Conservation (phyloP, 352 stramenopile genomes). For the Globisporangium rhizosaccharum region DNA sequence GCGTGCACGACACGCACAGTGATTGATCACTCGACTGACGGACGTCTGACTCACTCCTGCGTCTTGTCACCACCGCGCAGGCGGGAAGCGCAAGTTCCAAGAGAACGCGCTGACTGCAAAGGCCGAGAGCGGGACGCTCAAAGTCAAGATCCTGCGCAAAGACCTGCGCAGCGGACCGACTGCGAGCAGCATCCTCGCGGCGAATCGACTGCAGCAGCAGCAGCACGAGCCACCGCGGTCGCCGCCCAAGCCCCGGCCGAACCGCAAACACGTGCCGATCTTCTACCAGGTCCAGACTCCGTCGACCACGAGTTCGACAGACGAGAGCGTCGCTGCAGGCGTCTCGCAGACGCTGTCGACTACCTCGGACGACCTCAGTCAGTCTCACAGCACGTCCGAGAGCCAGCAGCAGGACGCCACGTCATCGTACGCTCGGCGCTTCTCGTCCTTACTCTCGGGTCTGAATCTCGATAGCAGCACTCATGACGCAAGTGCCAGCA, state of each 20-base stretch:
- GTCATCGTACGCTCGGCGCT: conserved; percentile 16
- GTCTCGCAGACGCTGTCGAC: conserved; percentile 27
- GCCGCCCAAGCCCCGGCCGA: conserved; percentile 68
- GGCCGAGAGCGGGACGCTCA: conserved; percentile 66
- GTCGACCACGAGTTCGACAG: conserved; percentile 22
- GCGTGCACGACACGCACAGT: background rate
- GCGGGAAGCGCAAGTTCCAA: conserved; percentile 68
- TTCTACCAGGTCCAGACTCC: conserved; percentile 55
- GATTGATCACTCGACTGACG: background rate
- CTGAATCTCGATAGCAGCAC: conserved; percentile 20
- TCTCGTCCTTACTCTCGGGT: conserved; percentile 24
- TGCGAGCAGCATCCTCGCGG: background rate
- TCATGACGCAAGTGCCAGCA: background rate
- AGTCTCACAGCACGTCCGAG: conserved; percentile 17
- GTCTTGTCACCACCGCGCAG: conserved; percentile 5
- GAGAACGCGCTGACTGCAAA: conserved; percentile 74
- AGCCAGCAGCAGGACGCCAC: conserved; percentile 4
- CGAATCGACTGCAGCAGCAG: conserved; percentile 4
- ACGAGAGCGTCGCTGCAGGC: conserved; percentile 20
- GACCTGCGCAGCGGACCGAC: conserved; percentile 13
- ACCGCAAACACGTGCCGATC: conserved; percentile 78
- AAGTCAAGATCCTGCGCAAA: conserved; percentile 76
- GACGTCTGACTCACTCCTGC: background rate
- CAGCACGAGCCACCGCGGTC: conserved; percentile 20
- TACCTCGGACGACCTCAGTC: conserved; percentile 16